Conservation (phyloP, 75 land plant genomes). For the Sequoia sempervirens region DNA sequence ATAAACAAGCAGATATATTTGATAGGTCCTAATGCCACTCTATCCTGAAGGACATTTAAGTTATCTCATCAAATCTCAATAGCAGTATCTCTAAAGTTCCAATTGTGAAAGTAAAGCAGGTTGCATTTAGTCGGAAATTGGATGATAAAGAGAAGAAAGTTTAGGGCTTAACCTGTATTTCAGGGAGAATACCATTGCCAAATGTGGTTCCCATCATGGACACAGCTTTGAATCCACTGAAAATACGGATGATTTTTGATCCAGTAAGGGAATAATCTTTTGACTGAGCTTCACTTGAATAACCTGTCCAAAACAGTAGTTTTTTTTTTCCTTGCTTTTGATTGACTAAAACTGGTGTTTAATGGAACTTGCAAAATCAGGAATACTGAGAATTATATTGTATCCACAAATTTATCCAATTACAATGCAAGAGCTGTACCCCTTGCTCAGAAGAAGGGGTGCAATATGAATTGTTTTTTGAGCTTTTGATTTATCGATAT, state of each 20-base stretch:
- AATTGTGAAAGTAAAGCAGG: not conserved
- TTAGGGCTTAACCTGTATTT: slow-evolving; percentile 63
- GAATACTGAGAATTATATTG: not conserved
- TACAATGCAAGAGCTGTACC: slow-evolving; percentile 55
- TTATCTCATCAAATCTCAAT: not conserved
- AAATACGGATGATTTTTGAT: slow-evolving; percentile 25
- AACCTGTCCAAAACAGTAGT: slow-evolving; percentile 30
- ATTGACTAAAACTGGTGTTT: not conserved
- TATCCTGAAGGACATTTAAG: not conserved
- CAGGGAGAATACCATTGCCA: slow-evolving; percentile 88
- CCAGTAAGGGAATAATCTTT: slow-evolving; percentile 62
- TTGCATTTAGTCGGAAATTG: not conserved
- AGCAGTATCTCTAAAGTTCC: not conserved
- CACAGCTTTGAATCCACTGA: slow-evolving; percentile 61
- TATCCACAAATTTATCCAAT: slow-evolving; percentile 75
- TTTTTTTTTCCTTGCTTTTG: not conserved
- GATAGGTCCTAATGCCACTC: not conserved
- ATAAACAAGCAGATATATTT: not conserved
- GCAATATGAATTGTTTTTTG: not conserved
- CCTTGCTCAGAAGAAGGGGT: slow-evolving; percentile 68
- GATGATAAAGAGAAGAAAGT: not conserved
- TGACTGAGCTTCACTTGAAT: slow-evolving; percentile 62
- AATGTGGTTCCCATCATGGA: slow-evolving; percentile 71
- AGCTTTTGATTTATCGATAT: not conserved
- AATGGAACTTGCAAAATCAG: not conserved